phyloP scores from a whole-genome alignment of 176 grass and related monocot species.

The Carex myosuroides region DNA sequence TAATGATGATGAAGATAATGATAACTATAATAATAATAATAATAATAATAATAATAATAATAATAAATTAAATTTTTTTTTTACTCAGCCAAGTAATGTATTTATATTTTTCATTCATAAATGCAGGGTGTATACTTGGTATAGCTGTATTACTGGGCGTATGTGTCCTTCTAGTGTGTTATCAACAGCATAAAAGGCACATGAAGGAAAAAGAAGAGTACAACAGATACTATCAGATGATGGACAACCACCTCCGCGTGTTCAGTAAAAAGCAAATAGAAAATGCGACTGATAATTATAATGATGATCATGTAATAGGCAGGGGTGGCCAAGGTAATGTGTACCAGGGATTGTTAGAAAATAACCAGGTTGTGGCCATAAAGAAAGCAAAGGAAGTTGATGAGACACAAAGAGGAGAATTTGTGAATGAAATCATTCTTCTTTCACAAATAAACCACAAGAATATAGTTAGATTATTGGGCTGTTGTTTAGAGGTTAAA shows the following conservation, averaged over 20 bases:
- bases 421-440: constrained; percentile 28
- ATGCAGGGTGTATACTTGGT: not conserved
- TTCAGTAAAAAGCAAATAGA: not conserved
- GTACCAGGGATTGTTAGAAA: constrained; percentile 27
- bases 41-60: too few relatives aligned
- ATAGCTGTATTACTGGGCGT: not conserved
- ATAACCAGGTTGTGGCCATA: constrained; percentile 7
- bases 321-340: constrained; percentile 6
- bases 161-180: not conserved
- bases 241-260: not conserved
- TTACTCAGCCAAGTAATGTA: too few relatives aligned
- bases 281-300: not conserved
- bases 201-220: not conserved
- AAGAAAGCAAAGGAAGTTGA: constrained; percentile 27
- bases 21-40: too few relatives aligned
- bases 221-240: not conserved
- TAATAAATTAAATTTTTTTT: too few relatives aligned
- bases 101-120: too few relatives aligned
- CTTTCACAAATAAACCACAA: constrained; percentile 32
- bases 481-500: constrained; percentile 19
- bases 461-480: constrained; percentile 36
- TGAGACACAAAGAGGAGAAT: constrained; percentile 11
- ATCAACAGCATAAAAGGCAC: not conserved
- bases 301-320: not conserved
- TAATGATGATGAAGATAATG: not conserved